Evolutionary conservation across 106 monocot species (phyloP), one percentile per base, ranked within the genome.

Genomic region (Chionographis japonica): DNA sequence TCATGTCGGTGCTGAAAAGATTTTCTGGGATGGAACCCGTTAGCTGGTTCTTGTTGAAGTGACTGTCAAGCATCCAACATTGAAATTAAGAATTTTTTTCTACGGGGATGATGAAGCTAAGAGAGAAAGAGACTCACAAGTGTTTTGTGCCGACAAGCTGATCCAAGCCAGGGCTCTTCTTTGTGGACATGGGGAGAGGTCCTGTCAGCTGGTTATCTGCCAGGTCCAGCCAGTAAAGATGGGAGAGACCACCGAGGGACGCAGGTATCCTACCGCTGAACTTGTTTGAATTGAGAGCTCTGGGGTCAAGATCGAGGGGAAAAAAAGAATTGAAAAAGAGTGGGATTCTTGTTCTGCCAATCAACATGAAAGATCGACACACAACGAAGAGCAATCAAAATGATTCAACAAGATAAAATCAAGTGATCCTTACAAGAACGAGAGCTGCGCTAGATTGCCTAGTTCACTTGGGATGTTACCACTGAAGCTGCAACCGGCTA

Each of bases 11-110:
- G 62, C 79, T 85, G 77, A 91, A 91, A 17, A 91, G 85, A 3
- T 63, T 52, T 40, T 71, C 79, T 19, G 91, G 87, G n/a, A 91
- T 88, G 15, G 41, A 20, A 57, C 91, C 91, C 17, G 87, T 82
- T 59, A 91, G 65, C 72, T 82, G 62, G 54, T 91, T 91, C 61
- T 91, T 91, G 80, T 85, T 91, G 74, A 91, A 87, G 67, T 91
- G 91, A 69, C 91, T 91, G 74, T 16, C 17, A 58, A 70, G 52
- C 40, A 67, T 37, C 60, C 8, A 57, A 19, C 18, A 61, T 27
- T 27, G 27, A 27, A 13, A 19, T 61, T 18, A 55, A 4, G 12
- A 6, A 36, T 9, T 58, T n/a, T 27, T 63, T 41, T 53, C 15
- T 64, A 63, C 43, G 42, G 36, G 18, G 57, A 55, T 40, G 9